Evolutionary conservation across 805 yeast species (phyloP), one percentile per base, ranked within the genome.

Genomic region (Hanseniaspora valbyensis): DNA sequence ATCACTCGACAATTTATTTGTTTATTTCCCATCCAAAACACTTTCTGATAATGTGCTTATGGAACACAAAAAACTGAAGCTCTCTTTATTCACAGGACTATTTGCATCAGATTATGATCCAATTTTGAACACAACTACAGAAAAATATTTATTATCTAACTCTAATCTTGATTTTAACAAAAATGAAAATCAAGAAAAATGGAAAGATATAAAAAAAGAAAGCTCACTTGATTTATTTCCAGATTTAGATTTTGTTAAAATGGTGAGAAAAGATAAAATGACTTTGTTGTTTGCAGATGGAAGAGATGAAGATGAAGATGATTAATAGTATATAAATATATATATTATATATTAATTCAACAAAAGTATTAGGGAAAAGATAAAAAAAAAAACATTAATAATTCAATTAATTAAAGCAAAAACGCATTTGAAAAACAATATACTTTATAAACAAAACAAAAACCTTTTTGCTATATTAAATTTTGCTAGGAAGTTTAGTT

Each of bases 281-380:
- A 42, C 38, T 7, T 25, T 49, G 37, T 16, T 49, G 18, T 49
- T 42, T 16, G 12, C 33, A 5, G 52, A 49, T 32, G 46, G 38
- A 12, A 49, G 52, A 42, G 52, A 36, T 42, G 33, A 21, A 12
- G 28, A 44, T 32, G 46, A 14, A 32, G 36, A 32, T n/a, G 7
- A 32, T 6, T 32, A n/a, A n/a, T 32, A 9, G 41, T 21, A 8
- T 16, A 8, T 34, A n/a, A n/a, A n/a, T n/a, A n/a, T n/a, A n/a
- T n/a, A n/a, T n/a, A n/a, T n/a, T n/a, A n/a, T n/a, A n/a, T n/a
- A n/a, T n/a, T n/a, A n/a, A n/a, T n/a, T n/a, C n/a, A n/a, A n/a
- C n/a, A n/a, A n/a, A n/a, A n/a, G n/a, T n/a, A n/a, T n/a, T n/a
- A n/a, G n/a, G n/a, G n/a, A n/a, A n/a, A n/a, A n/a, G n/a, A n/a